phyloP scores from a whole-genome alignment of 306 rosid genomes.

The Ziziphus jujuba region DNA sequence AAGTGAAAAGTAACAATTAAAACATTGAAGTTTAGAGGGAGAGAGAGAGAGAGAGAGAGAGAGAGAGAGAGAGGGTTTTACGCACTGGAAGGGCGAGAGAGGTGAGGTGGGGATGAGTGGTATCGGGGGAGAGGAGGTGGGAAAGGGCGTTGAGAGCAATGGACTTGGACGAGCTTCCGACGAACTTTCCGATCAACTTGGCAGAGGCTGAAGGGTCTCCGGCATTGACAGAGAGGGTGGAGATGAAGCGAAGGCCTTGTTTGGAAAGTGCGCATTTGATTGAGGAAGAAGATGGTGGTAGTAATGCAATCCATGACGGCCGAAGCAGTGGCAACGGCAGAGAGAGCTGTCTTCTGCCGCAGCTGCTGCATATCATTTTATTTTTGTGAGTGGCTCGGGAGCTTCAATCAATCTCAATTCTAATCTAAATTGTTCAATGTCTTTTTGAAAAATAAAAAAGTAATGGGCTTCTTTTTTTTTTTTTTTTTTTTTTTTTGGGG shows the following conservation, averaged over 20 bases:
- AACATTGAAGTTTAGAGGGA: too few species aligned
- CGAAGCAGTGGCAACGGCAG: background rate
- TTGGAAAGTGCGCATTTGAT: constrained; percentile 49
- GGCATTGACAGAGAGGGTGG: constrained; percentile 43
- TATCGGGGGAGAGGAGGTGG: constrained; percentile 60
- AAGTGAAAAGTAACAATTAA: too few species aligned
- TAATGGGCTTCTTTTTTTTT: too few species aligned
- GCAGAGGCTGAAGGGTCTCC: constrained; percentile 38
- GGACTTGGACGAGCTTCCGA: constrained; percentile 53
- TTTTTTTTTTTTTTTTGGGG: too few species aligned
- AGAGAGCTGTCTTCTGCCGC: background rate
- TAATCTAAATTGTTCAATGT: too few species aligned
- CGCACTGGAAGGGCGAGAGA: constrained; percentile 60
- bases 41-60: background rate
- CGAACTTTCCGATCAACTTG: constrained; percentile 52
- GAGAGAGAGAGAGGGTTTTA: background rate
- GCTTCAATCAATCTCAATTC: background rate
- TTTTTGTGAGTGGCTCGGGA: background rate
- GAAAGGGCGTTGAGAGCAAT: constrained; percentile 61
- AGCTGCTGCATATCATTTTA: constrained; percentile 13
- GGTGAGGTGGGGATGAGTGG: constrained; percentile 53
- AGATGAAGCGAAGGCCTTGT: constrained; percentile 67
- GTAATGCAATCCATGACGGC: constrained; percentile 8
- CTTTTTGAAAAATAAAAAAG: too few species aligned
- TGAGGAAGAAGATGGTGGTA: background rate